Conservation (phyloP, 192 early-diverging fungal genomes). For the Borealophlyctis nickersoniae region DNA sequence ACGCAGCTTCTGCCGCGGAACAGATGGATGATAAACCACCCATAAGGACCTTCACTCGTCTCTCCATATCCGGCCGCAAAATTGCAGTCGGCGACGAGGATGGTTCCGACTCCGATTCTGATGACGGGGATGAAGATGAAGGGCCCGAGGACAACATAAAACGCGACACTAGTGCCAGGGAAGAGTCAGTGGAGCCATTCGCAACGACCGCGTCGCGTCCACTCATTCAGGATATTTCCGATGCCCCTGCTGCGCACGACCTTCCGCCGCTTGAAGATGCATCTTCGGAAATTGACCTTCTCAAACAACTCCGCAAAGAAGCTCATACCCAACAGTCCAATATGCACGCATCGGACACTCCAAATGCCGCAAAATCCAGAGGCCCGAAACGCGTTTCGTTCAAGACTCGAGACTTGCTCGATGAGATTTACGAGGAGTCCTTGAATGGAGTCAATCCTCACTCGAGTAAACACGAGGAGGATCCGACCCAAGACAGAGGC, state of each 20-base stretch:
- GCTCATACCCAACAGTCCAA: too few relatives aligned
- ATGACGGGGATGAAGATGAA: constrained; percentile 12
- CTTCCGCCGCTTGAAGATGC: constrained; percentile 12
- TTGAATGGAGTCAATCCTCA: background rate
- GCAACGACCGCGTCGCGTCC: background rate
- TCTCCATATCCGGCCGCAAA: constrained; percentile 22
- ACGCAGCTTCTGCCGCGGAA: background rate
- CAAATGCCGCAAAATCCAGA: background rate
- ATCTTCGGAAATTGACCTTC: background rate
- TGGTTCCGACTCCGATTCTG: constrained; percentile 4
- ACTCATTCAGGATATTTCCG: constrained; percentile 9
- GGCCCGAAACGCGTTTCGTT: background rate
- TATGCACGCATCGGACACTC: background rate
- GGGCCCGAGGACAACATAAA: background rate
- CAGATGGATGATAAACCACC: constrained; percentile 5
- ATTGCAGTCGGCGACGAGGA: constrained; percentile 7
- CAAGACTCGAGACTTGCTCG: background rate
- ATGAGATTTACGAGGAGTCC: background rate
- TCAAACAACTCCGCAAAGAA: too few relatives aligned
- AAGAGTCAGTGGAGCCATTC: too few relatives aligned
- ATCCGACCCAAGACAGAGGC: background rate
- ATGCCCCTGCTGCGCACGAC: background rate
- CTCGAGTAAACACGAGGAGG: too few relatives aligned
- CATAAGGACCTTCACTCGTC: constrained; percentile 13
- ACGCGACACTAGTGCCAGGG: background rate